phyloP scores from a whole-genome alignment of 768 basidiomycete genomes.

The Candolleomyces aberdarensis region DNA sequence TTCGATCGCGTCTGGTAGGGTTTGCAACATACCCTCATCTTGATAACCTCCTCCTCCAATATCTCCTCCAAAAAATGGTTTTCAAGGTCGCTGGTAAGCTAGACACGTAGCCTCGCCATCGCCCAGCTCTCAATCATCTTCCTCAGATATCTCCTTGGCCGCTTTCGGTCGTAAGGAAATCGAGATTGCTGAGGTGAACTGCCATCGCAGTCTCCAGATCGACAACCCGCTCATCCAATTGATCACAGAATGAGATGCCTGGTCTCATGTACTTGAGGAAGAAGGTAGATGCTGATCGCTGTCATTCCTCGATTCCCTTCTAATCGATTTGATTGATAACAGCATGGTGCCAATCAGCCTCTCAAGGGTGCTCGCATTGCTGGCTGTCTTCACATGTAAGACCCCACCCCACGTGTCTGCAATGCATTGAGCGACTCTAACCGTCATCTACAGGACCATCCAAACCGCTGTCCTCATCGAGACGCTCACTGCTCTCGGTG shows the following conservation, averaged over 20 bases:
- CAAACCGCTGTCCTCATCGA: constrained; percentile 99
- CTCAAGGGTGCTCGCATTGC: constrained; percentile 94
- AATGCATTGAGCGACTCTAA: constrained; percentile 2
- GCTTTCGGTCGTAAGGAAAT: constrained; percentile 99
- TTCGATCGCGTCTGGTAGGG: constrained; percentile 23
- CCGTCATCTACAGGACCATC: constrained; percentile 70
- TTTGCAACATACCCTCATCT: constrained; percentile 18
- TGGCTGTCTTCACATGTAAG: constrained; percentile 96
- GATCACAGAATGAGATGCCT: constrained; percentile 81
- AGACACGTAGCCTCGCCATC: not conserved
- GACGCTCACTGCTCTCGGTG: constrained; percentile 92
- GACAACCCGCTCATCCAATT: not conserved
- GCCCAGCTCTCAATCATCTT: constrained; percentile 8
- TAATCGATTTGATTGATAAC: constrained; percentile 15
- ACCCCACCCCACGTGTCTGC: constrained; percentile 3
- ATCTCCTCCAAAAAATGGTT: constrained; percentile 49
- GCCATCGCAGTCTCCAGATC: constrained; percentile 14
- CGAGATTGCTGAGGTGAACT: constrained; percentile 90
- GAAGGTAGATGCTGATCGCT: constrained; percentile 51
- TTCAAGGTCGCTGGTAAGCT: constrained; percentile 86
- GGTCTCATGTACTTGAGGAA: constrained; percentile 90
- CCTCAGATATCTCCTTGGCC: constrained; percentile 87
- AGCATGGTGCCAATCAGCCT: constrained; percentile 82
- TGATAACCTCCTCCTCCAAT: constrained; percentile 2
- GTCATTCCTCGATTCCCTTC: not conserved